Base-by-base conservation (phyloP, 202 grass and related monocot genomes). In the Setaria viridis region DNA sequence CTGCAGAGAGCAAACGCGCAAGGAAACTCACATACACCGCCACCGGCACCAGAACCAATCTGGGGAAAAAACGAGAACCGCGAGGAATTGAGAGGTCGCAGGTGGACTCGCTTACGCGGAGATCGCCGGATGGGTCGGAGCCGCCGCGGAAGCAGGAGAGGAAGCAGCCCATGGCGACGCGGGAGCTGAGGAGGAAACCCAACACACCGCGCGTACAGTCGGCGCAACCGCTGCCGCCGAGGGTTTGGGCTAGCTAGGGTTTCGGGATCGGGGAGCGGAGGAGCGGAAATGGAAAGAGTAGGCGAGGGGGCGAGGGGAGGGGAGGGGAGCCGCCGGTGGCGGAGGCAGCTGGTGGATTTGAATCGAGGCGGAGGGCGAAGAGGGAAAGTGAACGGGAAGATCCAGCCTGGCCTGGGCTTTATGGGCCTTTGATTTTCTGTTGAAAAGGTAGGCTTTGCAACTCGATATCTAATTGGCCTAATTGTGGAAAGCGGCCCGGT, bases 141-240 rank as follows among this genome's bases (percentile, higher is more conserved):
- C 58, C 67, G 33, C 48, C 76, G 14, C 85, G 88, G 70, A 99
- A 97, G 87, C 97, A 99, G 1, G 93, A 88, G 19, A 97, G 89
- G 82, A 99, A 94, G 70, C 94, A 99, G 42, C 92, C 92, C 92
- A 97, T 91, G 59, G 89, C 37, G 63, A 81, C 58, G 4, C 85
- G 74, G 50, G 83, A 68, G 32, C 80, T 29, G 67, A 86, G 55
- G 2, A 59, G 9, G 67, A 47, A 15, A 5, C 25, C 4, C 32
- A 72, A 20, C 55, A 43, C 73, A 4, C 34, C 9, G 21, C 48
- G 17, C 13, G 39, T n/a, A n/a, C 14, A 4, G 53, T 10, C 54
- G 55, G 55, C 20, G 1, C 66, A 63, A 43, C 67, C 54, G 65
- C 7, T 10, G 53, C 66, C 46, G 46, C 0, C 21, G 47, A 53